These are phyloP conservation scores for Septoria linicola DNA, from an alignment of 2,329 filamentous ascomycete species.

Conservation along the genomic window DNA sequence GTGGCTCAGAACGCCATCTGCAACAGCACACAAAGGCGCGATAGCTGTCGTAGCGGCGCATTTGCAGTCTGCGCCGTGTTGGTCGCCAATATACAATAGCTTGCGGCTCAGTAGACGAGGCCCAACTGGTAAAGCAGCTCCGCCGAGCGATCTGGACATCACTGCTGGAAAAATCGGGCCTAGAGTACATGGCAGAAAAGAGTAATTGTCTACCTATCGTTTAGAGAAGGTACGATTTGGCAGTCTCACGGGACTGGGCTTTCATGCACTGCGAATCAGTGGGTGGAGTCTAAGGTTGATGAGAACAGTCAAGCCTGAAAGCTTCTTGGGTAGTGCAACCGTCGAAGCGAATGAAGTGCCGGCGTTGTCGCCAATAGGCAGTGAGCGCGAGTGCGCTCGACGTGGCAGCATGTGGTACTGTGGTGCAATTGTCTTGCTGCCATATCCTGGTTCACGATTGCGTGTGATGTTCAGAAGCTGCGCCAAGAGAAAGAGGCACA, in stretches of 20 bases:
- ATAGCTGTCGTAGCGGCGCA: conserved; percentile 9
- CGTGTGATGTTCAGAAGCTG: neutral
- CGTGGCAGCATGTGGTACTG: neutral
- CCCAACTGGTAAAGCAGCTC: neutral
- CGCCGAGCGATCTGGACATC: neutral
- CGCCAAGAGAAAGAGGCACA: neutral
- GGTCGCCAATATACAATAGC: conserved; percentile 1
- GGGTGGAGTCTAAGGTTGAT: conserved; percentile 13
- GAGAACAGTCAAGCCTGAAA: neutral
- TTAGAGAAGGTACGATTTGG: conserved; percentile 5
- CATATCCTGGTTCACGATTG: neutral
- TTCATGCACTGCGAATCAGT: conserved; percentile 13
- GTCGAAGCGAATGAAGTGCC: conserved; percentile 10
- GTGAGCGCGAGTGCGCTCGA: neutral
- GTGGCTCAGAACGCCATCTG: conserved; percentile 10
- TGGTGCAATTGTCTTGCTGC: neutral
- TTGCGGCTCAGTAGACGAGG: neutral
- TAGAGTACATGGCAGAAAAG: conserved; percentile 14
- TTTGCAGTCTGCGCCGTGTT: conserved; percentile 8
- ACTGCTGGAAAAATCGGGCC: conserved; percentile 3
- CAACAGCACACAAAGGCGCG: conserved; percentile 1
- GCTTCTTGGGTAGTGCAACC: conserved; percentile 13
- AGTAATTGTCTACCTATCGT: conserved; percentile 11
- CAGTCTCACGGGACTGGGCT: conserved; percentile 7
- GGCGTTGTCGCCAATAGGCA: neutral